A percentile compares a stretch with the other conserved stretches of the same genome.
phyloP scores from a whole-genome alignment of 352 stramenopile species.

The Globisporangium cederbergense region DNA sequence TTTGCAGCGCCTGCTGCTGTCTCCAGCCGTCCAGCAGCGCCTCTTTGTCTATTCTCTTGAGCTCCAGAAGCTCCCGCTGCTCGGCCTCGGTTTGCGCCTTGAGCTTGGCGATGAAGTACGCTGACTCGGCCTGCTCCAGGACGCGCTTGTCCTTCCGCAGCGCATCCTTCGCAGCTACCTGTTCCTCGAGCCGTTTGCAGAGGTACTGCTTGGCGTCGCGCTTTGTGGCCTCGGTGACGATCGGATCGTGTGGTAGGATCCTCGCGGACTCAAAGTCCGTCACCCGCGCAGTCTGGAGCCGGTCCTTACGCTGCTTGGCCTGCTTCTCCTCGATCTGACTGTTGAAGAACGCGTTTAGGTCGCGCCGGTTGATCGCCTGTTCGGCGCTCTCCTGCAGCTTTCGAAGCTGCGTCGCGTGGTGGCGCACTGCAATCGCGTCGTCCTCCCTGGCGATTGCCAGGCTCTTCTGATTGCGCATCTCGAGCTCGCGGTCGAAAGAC shows the following conservation, averaged over 20 bases:
- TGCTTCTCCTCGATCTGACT: constrained; percentile 47
- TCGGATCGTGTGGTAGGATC: constrained; percentile 41
- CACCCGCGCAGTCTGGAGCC: constrained; percentile 11
- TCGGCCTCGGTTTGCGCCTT: constrained; percentile 34
- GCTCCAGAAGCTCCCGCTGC: constrained; percentile 19
- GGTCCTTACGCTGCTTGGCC: constrained; percentile 12
- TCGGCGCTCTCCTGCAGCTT: constrained; percentile 42
- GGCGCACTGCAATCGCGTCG: constrained; percentile 21
- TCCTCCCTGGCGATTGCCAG: constrained; percentile 14
- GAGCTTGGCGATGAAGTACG: constrained; percentile 52
- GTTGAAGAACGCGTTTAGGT: constrained; percentile 50
- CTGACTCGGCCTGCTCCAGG: constrained; percentile 54
- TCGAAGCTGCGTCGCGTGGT: constrained; percentile 32
- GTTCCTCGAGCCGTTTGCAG: constrained; percentile 36
- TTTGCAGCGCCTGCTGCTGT: constrained; percentile 37
- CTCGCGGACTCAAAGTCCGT: constrained; percentile 24
- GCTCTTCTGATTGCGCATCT: constrained; percentile 13
- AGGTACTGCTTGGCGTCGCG: constrained; percentile 41
- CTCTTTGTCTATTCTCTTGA: constrained; percentile 32
- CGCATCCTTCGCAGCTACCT: constrained; percentile 41
- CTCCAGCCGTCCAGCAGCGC: constrained; percentile 39
- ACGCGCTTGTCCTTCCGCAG: constrained; percentile 31
- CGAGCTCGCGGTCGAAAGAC: constrained; percentile 31
- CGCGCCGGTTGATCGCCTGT: constrained; percentile 30
- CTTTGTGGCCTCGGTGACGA: constrained; percentile 26